phyloP scores from a whole-genome alignment of 192 early-diverging fungal genomes.

The Backusella mclennaniae region DNA sequence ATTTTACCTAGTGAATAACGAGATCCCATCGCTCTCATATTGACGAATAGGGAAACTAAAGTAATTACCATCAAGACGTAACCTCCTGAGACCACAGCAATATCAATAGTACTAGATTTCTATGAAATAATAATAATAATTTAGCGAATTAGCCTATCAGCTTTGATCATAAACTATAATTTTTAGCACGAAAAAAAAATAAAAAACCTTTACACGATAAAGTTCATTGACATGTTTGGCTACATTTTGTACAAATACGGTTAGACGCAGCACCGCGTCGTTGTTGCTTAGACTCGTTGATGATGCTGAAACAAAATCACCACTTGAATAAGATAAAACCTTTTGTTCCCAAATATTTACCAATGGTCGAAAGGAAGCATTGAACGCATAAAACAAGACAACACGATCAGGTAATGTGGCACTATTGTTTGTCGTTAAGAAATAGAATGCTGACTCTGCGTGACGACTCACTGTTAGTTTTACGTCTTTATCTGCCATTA shows the following conservation, averaged over 20 bases:
- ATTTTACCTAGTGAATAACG: conserved; percentile 60
- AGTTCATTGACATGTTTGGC: conserved; percentile 59
- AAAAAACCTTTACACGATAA: conserved; percentile 40
- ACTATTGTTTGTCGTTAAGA: neutral
- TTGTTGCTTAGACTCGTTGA: conserved; percentile 34
- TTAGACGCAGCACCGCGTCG: conserved; percentile 51
- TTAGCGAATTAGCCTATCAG: neutral
- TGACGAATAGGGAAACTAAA: conserved; percentile 72
- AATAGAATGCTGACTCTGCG: neutral
- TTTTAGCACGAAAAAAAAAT: neutral
- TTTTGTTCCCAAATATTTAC: conserved; percentile 52
- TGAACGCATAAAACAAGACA: conserved; percentile 48
- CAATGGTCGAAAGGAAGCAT: conserved; percentile 38
- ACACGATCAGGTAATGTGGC: conserved; percentile 19
- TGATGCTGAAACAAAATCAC: conserved; percentile 35
- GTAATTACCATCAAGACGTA: conserved; percentile 80
- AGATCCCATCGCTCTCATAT: conserved; percentile 84
- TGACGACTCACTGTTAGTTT: neutral
- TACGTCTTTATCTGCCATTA: conserved; percentile 29
- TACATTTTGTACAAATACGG: conserved; percentile 48
- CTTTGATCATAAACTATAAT: neutral
- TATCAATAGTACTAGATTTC: conserved; percentile 70
- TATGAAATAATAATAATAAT: conserved; percentile 6
- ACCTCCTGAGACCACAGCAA: conserved; percentile 71
- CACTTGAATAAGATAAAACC: conserved; percentile 40